Conservation (phyloP, 2,329 filamentous ascomycete genomes). For the Lachnellula occidentalis region DNA sequence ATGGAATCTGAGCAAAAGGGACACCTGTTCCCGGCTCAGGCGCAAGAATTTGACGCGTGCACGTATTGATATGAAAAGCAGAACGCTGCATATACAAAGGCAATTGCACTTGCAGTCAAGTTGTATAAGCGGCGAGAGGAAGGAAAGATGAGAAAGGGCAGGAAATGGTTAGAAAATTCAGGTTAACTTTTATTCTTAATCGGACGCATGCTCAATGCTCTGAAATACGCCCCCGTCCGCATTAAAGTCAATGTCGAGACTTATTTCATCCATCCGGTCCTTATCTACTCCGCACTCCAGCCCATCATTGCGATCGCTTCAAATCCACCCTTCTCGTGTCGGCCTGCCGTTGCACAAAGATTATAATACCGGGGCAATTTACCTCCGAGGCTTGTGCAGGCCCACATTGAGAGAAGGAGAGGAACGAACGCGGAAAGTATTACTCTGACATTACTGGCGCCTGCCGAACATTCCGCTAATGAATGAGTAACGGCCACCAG, state of each 20-base stretch:
- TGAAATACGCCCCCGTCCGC: background rate
- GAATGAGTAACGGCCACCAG: background rate
- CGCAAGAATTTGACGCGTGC: too few species aligned
- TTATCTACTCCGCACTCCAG: slow-evolving; percentile 1
- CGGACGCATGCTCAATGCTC: background rate
- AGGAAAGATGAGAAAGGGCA: too few species aligned
- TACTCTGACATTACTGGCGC: slow-evolving; percentile 6
- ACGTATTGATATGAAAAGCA: too few species aligned
- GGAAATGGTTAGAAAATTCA: background rate
- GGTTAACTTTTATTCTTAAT: background rate
- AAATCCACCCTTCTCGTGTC: background rate
- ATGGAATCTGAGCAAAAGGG: too few species aligned
- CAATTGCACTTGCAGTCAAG: too few species aligned
- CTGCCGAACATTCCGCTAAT: background rate
- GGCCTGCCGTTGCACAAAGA: background rate
- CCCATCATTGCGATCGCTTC: background rate
- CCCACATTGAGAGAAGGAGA: background rate
- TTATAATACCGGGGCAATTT: background rate
- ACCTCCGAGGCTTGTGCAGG: background rate
- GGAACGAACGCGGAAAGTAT: background rate
- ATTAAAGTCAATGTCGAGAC: background rate
- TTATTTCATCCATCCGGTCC: background rate
- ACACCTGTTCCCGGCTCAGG: too few species aligned
- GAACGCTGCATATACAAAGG: too few species aligned
- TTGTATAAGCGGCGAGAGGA: too few species aligned